These are phyloP conservation scores for Emergomyces africanus DNA, from an alignment of 2,329 filamentous ascomycete species.

Conservation along the genomic window DNA sequence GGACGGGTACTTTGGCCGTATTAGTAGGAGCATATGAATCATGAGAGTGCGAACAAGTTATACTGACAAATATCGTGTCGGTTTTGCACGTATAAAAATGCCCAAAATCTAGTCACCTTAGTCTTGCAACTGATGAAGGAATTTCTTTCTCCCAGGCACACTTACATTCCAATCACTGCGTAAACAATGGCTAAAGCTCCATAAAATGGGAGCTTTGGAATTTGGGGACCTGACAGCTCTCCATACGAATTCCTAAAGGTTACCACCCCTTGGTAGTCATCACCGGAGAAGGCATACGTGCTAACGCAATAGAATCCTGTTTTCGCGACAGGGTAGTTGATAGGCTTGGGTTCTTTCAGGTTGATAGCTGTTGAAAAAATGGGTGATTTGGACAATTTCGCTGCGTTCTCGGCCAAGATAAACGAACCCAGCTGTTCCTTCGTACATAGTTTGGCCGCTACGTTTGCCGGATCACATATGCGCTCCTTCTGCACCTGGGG, in stretches of 20 bases:
- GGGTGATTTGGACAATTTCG: conserved; percentile 53
- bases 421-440: conserved; percentile 70
- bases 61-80: conserved; percentile 70
- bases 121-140: conserved; percentile 2
- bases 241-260: conserved; percentile 95
- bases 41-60: neutral
- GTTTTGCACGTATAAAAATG: conserved; percentile 89
- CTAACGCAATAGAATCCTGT: conserved; percentile 96
- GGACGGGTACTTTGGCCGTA: conserved; percentile 58
- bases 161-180: conserved; percentile 63
- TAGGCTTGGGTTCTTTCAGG: conserved; percentile 55
- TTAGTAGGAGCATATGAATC: conserved; percentile 20
- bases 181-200: conserved; percentile 90
- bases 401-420: conserved; percentile 65
- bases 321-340: conserved; percentile 74
- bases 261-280: conserved; percentile 65
- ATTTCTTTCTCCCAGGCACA: conserved; percentile 9
- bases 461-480: conserved; percentile 63
- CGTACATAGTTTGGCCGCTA: conserved; percentile 60
- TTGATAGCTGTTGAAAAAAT: conserved; percentile 74
- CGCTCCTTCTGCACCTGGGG: conserved; percentile 42
- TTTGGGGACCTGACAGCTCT: conserved; percentile 88
- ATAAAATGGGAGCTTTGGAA: conserved; percentile 95
- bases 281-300: conserved; percentile 54
- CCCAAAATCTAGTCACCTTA: conserved; percentile 57